Evolutionary conservation across 108 stramenopile genomes (phyloP).

Genomic region (Craspedostauros australis): DNA sequence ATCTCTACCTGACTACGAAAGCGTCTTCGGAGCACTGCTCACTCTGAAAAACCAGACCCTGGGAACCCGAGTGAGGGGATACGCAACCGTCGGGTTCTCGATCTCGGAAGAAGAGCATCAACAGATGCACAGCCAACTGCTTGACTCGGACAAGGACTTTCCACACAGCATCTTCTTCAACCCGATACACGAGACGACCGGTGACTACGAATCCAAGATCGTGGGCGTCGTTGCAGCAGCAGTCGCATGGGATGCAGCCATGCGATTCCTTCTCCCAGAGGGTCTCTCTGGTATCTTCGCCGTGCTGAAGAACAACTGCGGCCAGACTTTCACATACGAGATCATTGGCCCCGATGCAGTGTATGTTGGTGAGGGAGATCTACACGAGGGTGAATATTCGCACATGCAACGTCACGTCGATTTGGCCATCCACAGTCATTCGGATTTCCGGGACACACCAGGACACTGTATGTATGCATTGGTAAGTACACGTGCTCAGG

Average conservation of each 20-base stretch:
- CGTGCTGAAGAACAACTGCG: neutral
- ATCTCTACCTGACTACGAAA: neutral
- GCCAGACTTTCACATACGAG: slow-evolving; percentile 8
- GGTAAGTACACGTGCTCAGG: slow-evolving; percentile 10
- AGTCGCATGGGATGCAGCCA: slow-evolving; percentile 2
- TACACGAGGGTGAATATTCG: slow-evolving; percentile 45
- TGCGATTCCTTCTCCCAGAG: slow-evolving; percentile 1
- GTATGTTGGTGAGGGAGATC: slow-evolving; percentile 46
- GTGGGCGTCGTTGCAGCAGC: neutral
- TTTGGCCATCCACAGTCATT: too few relatives aligned
- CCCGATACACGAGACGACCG: neutral
- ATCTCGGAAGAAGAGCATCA: slow-evolving; percentile 5
- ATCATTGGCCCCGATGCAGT: slow-evolving; percentile 10
- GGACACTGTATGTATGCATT: slow-evolving; percentile 38
- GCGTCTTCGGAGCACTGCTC: neutral
- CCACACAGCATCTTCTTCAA: neutral
- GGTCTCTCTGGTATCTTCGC: neutral
- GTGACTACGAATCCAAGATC: neutral
- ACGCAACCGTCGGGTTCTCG: neutral
- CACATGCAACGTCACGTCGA: too few relatives aligned
- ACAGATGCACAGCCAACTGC: neutral
- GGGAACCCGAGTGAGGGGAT: neutral
- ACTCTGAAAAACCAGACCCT: neutral
- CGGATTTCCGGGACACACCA: too few relatives aligned
- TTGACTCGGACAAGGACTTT: neutral